These are phyloP conservation scores for Eimeria brunetti DNA, from an alignment of 169 alveolate species.

Conservation along the genomic window DNA sequence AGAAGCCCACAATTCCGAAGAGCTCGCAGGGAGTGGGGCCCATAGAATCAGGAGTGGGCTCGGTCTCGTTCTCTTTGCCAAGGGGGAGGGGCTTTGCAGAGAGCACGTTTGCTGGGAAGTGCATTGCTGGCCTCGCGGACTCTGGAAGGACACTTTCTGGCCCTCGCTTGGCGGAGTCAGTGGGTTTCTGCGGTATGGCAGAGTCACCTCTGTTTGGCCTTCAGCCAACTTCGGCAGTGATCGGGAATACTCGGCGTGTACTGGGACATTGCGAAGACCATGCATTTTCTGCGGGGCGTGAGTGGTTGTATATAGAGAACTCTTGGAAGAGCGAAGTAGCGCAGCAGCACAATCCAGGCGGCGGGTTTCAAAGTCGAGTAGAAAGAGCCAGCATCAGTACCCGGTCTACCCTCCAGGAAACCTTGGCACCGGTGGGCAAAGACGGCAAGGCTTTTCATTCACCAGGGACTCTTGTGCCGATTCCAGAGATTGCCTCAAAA, in stretches of 20 bases:
- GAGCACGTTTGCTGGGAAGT: not conserved
- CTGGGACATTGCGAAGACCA: not conserved
- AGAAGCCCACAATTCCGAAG: not conserved
- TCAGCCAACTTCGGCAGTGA: not conserved
- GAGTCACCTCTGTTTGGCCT: conserved; percentile 3
- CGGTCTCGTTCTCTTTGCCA: conserved; percentile 5
- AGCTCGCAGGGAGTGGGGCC: conserved; percentile 47
- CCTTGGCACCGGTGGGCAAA: not conserved
- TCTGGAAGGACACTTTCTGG: not conserved
- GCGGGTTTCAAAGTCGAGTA: not conserved
- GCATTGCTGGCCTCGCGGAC: conserved; percentile 1
- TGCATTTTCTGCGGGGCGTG: not conserved
- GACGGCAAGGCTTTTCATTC: not conserved
- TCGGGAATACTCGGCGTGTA: not conserved
- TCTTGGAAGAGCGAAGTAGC: not conserved
- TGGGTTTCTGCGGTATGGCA: conserved; percentile 10
- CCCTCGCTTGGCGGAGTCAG: not conserved
- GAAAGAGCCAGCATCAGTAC: conserved; percentile 17
- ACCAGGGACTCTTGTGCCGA: not conserved
- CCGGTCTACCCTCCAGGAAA: not conserved
- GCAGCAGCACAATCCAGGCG: conserved; percentile 15
- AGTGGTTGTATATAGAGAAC: conserved; percentile 4
- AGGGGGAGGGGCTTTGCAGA: conserved; percentile 1
- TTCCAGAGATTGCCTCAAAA: not conserved
- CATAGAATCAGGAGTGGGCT: not conserved